Base-by-base conservation (phyloP, 805 yeast species). In the Ogataea degrootiae region DNA sequence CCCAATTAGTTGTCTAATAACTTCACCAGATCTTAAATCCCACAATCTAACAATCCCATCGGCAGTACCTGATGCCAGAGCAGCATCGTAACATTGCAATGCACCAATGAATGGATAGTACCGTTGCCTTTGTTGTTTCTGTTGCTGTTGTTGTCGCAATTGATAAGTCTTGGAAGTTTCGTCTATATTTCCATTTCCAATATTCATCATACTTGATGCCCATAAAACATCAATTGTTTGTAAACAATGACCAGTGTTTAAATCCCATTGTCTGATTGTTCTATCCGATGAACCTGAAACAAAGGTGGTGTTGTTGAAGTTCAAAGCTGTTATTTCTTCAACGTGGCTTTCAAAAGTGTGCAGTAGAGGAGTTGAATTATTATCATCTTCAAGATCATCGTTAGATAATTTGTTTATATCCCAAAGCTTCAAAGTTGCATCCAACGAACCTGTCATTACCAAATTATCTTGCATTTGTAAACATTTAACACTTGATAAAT, bases 191-290 rank as follows among this genome's bases (percentile, higher is more conserved):
- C 37, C 33, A 21, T 34, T 19, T 38, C 56, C 51, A 40, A 46
- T 46, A 34, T 50, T 51, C 56, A 62, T 62, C 57, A 64, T 59
- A 22, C 62, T 75, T 1, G 76, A 69, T 5, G 83, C 83, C 82
- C 83, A 80, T 41, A 81, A 56, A 16, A 85, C 77, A 65, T 86
- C 92, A 39, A 85, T 73, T 0, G 90, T 83, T 58, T 83, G 88
- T 16, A 80, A 51, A 62, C 89, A 82, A 51, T 77, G 76, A 0
- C 90, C 91, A 0, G 81, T 74, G 31, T 64, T 68, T 50, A 82
- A 53, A 65, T 85, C 92, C 92, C 92, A 85, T 60, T 83, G 88
- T 42, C 91, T 73, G 11, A 86, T 74, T 0, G 92, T 85, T 42
- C 78, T 71, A 60, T 85, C 94, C 39, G 77, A 75, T 0, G 91